Evolutionary conservation across 2,329 filamentous ascomycete species (phyloP).

Genomic region (Gaeumannomyces sp.): DNA sequence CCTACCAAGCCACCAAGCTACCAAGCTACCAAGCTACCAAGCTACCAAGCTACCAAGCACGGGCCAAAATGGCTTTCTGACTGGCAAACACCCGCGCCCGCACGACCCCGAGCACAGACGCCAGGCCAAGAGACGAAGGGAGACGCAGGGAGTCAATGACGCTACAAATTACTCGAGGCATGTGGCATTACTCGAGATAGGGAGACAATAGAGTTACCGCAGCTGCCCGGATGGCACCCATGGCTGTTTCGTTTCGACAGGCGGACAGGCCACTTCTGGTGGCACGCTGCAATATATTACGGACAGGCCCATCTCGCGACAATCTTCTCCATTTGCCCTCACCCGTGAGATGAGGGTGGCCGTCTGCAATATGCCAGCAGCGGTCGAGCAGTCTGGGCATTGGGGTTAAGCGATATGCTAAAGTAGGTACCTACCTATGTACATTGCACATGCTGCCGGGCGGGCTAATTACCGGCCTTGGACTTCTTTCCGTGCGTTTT

Average conservation of each 20-base stretch:
- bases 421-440: neutral
- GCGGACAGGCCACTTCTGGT: neutral
- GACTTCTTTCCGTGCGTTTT: neutral
- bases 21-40: too few species aligned
- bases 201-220: too few species aligned
- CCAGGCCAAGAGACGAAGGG: too few species aligned
- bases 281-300: neutral
- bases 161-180: too few species aligned
- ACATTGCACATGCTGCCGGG: neutral
- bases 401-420: neutral
- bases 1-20: too few species aligned
- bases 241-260: neutral
- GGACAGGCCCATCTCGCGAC: neutral
- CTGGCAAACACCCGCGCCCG: too few species aligned
- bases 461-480: neutral
- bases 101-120: too few species aligned
- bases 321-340: neutral
- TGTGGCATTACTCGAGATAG: too few species aligned
- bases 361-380: neutral
- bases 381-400: neutral
- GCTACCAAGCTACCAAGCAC: too few species aligned
- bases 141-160: too few species aligned
- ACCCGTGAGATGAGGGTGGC: neutral
- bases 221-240: too few species aligned
- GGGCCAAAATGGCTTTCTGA: neutral